Base-by-base conservation (phyloP, 2,329 filamentous ascomycete genomes). In the Fonsecaea multimorphosa region DNA sequence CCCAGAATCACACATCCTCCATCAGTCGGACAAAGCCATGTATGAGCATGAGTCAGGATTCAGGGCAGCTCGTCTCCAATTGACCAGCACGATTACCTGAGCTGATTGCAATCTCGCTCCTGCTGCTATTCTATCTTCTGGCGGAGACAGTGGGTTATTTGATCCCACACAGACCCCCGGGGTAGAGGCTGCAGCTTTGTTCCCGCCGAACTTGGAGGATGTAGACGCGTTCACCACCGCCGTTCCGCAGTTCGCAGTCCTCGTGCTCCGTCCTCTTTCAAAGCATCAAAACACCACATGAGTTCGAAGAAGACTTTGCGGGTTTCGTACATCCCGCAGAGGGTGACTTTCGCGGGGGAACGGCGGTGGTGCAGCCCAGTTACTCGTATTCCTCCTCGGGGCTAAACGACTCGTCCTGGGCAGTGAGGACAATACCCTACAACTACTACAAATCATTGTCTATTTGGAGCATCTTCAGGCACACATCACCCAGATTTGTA, bases 71-170 rank as follows among this genome's bases (percentile, higher is more conserved):
- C 51, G 16, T 63, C 53, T 56, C 53, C 40, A 32, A 56, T 63
- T 40, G 54, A 53, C 52, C 54, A 63, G 61, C 61, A 63, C 46
- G 54, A 63, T 58, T 58, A 63, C 38, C 34, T 63, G 54, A 63
- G 61, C 54, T 32, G 54, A 53, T 63, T 58, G 54, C 61, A 63
- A 52, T 52, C 61, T 58, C 38, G 46, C 38, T 19, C 22, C 49
- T 51, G 53, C 49, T 27, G 44, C 34, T 27, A 11, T 31, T 40
- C 34, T 61, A 7, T n/a, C 24, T 34, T 36, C 19, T 60, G 44
- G 58, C 58, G 58, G 58, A 49, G 29, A 52, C 7, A 14, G 44
- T 31, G 34, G 40, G 44, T 52, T 60, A 52, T 60, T 60, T 52
- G 58, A 58, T 58, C 31, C 38, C 38, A 60, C 29, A 52, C 22